Evolutionary conservation across 805 yeast genomes (phyloP).

Genomic region (Candida railenensis): DNA sequence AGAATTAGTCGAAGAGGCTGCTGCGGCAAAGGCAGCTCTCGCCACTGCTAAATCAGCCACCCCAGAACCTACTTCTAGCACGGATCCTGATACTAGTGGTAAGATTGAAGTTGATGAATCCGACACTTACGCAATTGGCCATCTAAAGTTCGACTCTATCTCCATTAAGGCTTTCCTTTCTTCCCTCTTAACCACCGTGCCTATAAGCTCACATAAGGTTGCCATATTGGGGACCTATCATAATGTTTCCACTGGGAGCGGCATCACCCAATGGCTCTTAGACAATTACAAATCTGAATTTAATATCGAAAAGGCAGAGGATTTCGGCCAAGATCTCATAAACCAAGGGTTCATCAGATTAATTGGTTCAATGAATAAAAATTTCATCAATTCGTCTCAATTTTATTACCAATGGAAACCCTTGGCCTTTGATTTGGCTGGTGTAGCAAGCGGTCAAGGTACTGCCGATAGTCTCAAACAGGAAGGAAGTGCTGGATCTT

Average conservation of each 20-base stretch:
- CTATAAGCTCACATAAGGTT: slow-evolving; percentile 54
- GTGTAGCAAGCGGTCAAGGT: slow-evolving; percentile 12
- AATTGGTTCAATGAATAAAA: slow-evolving; percentile 60
- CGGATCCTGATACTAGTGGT: slow-evolving; percentile 6
- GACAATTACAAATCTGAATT: slow-evolving; percentile 39
- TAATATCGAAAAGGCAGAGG: slow-evolving; percentile 60
- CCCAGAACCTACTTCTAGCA: slow-evolving; percentile 5
- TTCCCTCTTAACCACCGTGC: slow-evolving; percentile 41
- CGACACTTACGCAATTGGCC: slow-evolving; percentile 31
- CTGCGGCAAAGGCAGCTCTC: slow-evolving; percentile 6
- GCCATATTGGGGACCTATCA: slow-evolving; percentile 70
- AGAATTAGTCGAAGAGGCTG: slow-evolving; percentile 17
- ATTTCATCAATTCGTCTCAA: slow-evolving; percentile 72
- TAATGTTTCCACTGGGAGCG: slow-evolving; percentile 59
- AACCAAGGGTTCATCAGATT: slow-evolving; percentile 59
- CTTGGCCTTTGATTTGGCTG: slow-evolving; percentile 53
- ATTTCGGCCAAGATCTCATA: slow-evolving; percentile 71
- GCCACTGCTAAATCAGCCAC: slow-evolving; percentile 9
- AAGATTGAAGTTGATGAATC: slow-evolving; percentile 23
- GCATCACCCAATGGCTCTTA: slow-evolving; percentile 59
- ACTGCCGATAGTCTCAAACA: slow-evolving; percentile 3
- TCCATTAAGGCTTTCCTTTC: slow-evolving; percentile 33
- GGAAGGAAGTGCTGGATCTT: not conserved
- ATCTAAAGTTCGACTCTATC: slow-evolving; percentile 23
- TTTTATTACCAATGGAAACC: slow-evolving; percentile 82